Evolutionary conservation across 345 rosid genomes (phyloP).

Genomic region (Pugionium dolabratum): DNA sequence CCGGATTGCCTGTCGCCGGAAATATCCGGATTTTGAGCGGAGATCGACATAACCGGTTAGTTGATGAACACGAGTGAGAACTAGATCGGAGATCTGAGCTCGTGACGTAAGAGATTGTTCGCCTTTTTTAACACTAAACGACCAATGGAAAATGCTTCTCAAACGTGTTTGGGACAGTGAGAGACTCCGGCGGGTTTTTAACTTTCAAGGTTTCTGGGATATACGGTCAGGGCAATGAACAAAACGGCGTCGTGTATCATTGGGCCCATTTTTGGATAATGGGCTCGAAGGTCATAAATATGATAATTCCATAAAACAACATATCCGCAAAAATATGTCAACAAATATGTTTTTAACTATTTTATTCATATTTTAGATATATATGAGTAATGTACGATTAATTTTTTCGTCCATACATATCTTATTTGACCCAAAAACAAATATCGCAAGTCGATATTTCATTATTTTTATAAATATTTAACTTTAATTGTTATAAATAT

Average conservation of each 20-base stretch:
- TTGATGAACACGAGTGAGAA: not conserved
- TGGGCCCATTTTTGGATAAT: no score
- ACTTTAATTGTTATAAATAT: no score
- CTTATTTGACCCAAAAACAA: no score
- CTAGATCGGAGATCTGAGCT: constrained; percentile 46
- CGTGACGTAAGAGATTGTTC: constrained; percentile 6
- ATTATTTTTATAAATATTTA: no score
- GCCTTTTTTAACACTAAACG: not conserved
- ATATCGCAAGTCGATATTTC: no score
- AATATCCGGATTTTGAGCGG: constrained; percentile 73
- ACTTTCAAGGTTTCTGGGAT: constrained; percentile 29
- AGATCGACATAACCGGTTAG: constrained; percentile 52
- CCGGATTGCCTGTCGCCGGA: constrained; percentile 91
- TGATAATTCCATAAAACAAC: no score
- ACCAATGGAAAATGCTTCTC: constrained; percentile 30
- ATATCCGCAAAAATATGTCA: no score
- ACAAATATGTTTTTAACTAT: no score
- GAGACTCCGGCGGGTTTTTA: constrained; percentile 37
- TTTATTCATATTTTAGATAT: no score
- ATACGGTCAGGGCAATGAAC: constrained; percentile 21
- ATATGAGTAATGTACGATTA: no score
- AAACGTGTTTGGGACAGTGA: constrained; percentile 20
- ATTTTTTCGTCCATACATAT: no score
- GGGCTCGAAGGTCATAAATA: no score
- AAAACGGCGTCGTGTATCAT: constrained; percentile 3